Evolutionary conservation across 1,139 yeast genomes (phyloP), one percentile per base, ranked within the genome.

Genomic region (Protomyces arabidopsidicola): DNA sequence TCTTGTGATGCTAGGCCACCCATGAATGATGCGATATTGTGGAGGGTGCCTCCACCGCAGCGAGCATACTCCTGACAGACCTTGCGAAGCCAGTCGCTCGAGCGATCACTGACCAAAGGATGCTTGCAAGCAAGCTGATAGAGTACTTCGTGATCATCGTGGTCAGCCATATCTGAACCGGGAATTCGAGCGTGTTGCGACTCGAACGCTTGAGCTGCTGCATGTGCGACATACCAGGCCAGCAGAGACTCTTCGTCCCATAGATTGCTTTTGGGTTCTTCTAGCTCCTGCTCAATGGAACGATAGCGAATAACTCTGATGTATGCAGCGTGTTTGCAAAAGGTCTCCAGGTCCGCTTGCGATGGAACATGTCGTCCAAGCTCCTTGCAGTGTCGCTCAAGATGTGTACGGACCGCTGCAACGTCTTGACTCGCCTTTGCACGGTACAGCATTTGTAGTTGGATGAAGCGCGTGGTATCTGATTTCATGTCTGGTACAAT

Each of bases 401-500:
- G 78, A 53, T 78, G 74, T 0, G 66, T 55, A 2, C 75, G 71
- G 67, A 87, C 80, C 31, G 66, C 64, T 3, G 69, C 65, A 56
- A 78, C 76, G 72, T 90, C 97, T 1, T 66, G 58, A 4, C 69
- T 67, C 1, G 90, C 87, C 70, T 87, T 88, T 1, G 74, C 75
- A 22, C 79, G 75, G 72, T 88, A 90, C 10, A 89, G 70, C 0
- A 72, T 72, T 71, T 86, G 88, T 60, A 93, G 74, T 5, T 71
- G 72, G 9, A 86, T 78, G 72, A 87, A 93, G 62, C 79, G 79
- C 14, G 75, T 75, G 0, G 97, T 86, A 68, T 85, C 85, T 0
- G 96, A 83, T 39, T 88, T 87, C 97, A 93, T 91, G 73, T 91
- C 98, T 0, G 97, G 97, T 12, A 91, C 72, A 1, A 78, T 81